phyloP scores from a whole-genome alignment of 768 basidiomycete species.

The Leccinum subtestaceum region DNA sequence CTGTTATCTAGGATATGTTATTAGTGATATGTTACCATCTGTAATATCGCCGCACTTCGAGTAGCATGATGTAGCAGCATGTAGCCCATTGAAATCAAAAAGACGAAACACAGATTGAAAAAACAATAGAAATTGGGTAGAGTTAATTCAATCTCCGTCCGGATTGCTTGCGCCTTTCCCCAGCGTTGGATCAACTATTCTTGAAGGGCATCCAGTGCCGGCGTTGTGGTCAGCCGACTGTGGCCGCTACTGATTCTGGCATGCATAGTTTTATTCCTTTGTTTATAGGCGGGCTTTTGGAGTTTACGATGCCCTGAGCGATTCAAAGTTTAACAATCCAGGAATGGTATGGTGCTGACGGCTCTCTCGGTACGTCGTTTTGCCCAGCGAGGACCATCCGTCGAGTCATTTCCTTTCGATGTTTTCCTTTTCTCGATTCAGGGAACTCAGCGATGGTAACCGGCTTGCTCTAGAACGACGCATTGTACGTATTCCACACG shows the following conservation, averaged over 20 bases:
- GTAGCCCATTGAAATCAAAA: constrained; percentile 11
- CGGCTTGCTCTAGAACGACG: background rate
- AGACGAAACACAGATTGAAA: background rate
- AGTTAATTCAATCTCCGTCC: background rate
- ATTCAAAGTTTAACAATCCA: background rate
- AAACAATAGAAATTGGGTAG: background rate
- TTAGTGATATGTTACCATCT: constrained; percentile 12
- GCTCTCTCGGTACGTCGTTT: background rate
- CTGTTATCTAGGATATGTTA: background rate
- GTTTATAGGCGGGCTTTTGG: background rate
- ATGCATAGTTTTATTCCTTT: background rate
- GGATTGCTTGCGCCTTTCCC: too few relatives aligned
- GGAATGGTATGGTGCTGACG: background rate
- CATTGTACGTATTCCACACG: background rate
- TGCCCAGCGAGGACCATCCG: background rate
- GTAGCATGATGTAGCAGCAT: background rate
- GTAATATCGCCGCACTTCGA: constrained; percentile 3
- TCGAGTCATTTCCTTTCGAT: background rate
- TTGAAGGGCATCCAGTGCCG: background rate
- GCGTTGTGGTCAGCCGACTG: background rate
- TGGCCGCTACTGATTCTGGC: background rate
- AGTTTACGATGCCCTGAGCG: background rate
- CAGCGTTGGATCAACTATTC: too few relatives aligned
- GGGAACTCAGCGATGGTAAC: background rate
- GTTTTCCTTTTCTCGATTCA: background rate